These are phyloP conservation scores for Saccharomyces hybrid DNA, from an alignment of 1,139 yeast genomes.

Conservation along the genomic window DNA sequence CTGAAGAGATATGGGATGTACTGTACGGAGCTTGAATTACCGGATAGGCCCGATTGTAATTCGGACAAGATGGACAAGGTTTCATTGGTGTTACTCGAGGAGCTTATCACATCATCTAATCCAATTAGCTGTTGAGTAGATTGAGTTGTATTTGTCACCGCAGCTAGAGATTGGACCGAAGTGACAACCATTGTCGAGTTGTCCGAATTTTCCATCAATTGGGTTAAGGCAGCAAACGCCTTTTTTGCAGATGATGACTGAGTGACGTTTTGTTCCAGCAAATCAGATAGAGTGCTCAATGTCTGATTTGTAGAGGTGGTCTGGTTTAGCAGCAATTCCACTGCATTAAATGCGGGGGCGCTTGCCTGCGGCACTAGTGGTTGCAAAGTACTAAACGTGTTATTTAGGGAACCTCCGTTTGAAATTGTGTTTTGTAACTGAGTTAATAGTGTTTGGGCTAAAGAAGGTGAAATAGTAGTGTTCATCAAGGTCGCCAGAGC, in stretches of 20 bases:
- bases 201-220: conserved; percentile 14
- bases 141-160: conserved; percentile 19
- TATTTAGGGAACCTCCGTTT: conserved; percentile 2
- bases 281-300: conserved; percentile 15
- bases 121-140: conserved; percentile 21
- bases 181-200: conserved; percentile 18
- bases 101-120: conserved; percentile 18
- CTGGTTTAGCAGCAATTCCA: conserved; percentile 11
- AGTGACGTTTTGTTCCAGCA: conserved; percentile 23
- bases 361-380: conserved; percentile 5
- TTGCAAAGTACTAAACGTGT: conserved; percentile 5
- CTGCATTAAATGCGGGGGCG: conserved; percentile 6
- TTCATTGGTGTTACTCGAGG: conserved; percentile 19
- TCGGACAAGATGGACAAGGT: conserved; percentile 17
- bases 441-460: conserved; percentile 18
- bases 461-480: conserved; percentile 21
- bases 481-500: conserved; percentile 26
- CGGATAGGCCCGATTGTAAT: conserved; percentile 15
- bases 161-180: conserved; percentile 17
- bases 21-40: conserved; percentile 11
- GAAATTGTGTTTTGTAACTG: conserved; percentile 11
- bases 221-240: conserved; percentile 18
- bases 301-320: conserved; percentile 18
- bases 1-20: conserved; percentile 22
- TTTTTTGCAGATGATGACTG: conserved; percentile 18